Evolutionary conservation across 139 green algal species (phyloP).

Genomic region (Raphidocelis subcapitata): DNA sequence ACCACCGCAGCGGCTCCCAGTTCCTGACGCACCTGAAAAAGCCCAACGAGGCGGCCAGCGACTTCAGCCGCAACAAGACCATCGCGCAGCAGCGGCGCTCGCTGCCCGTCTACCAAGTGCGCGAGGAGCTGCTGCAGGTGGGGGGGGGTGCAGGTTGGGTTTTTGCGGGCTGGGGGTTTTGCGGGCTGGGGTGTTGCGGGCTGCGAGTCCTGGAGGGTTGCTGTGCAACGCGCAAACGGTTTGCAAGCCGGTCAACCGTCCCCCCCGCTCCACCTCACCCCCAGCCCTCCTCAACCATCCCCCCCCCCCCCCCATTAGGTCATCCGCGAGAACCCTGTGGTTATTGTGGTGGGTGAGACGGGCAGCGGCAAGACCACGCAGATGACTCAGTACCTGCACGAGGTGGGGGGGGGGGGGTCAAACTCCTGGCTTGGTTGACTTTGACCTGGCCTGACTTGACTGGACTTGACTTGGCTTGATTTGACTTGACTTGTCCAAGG

Average conservation of each 20-base stretch:
- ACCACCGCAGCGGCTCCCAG: conserved; percentile 53
- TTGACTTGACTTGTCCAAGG: too few relatives aligned
- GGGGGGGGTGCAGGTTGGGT: not conserved
- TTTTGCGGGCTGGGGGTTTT: not conserved
- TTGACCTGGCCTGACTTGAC: too few relatives aligned
- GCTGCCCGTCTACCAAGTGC: conserved; percentile 85
- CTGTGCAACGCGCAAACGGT: too few relatives aligned
- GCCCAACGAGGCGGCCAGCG: conserved; percentile 69
- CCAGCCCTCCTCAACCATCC: not conserved
- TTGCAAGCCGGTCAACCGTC: too few relatives aligned
- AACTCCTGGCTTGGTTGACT: too few relatives aligned
- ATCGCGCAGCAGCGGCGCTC: conserved; percentile 87
- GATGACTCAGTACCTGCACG: conserved; percentile 95
- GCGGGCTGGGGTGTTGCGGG: not conserved
- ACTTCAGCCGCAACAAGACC: conserved; percentile 90
- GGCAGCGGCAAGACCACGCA: conserved; percentile 98
- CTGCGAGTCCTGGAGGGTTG: not conserved
- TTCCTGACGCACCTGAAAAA: conserved; percentile 91
- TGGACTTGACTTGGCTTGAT: too few relatives aligned
- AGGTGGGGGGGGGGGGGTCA: conserved; percentile 95
- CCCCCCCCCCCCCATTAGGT: conserved; percentile 52
- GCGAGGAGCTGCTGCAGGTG: conserved; percentile 79
- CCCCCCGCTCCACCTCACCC: not conserved
- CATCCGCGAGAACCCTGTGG: conserved; percentile 92
- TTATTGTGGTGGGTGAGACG: conserved; percentile 98